Conservation (phyloP, 1,284 basidiomycete genomes). For the Coniferiporia weirii region DNA sequence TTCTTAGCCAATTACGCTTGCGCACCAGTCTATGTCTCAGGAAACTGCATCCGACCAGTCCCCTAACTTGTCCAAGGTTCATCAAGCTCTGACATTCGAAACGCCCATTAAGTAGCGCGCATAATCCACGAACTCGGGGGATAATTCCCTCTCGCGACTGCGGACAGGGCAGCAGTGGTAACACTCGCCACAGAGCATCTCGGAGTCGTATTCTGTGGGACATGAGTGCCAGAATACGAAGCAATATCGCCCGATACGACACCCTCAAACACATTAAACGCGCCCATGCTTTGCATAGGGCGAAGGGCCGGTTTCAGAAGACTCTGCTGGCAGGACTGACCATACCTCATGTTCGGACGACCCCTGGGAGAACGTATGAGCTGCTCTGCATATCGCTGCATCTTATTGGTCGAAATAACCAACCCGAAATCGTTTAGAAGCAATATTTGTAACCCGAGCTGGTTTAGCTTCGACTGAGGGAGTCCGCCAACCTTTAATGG, state of each 20-base stretch:
- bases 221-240: slow-evolving; percentile 3
- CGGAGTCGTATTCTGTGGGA: slow-evolving; percentile 10
- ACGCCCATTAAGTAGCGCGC: too few species aligned
- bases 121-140: too few species aligned
- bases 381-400: slow-evolving; percentile 93
- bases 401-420: slow-evolving; percentile 83
- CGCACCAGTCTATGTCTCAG: too few species aligned
- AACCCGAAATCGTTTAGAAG: slow-evolving; percentile 94
- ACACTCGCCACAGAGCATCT: not conserved
- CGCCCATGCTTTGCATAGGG: slow-evolving; percentile 50
- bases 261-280: slow-evolving; percentile 46
- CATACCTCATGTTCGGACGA: slow-evolving; percentile 26
- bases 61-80: too few species aligned
- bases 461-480: slow-evolving; percentile 91
- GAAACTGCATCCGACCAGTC: too few species aligned
- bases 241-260: not conserved
- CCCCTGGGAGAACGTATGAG: slow-evolving; percentile 63
- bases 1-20: too few species aligned
- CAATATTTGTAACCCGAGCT: slow-evolving; percentile 94
- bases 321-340: slow-evolving; percentile 20
- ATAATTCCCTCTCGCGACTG: too few species aligned
- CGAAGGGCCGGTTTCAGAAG: slow-evolving; percentile 9
- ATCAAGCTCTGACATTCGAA: too few species aligned
- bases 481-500: slow-evolving; percentile 80
- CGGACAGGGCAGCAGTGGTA: slow-evolving; percentile 5